These are phyloP conservation scores for Schoenoplectus triqueter DNA, from an alignment of 202 grass and related monocot species.

Conservation along the genomic window DNA sequence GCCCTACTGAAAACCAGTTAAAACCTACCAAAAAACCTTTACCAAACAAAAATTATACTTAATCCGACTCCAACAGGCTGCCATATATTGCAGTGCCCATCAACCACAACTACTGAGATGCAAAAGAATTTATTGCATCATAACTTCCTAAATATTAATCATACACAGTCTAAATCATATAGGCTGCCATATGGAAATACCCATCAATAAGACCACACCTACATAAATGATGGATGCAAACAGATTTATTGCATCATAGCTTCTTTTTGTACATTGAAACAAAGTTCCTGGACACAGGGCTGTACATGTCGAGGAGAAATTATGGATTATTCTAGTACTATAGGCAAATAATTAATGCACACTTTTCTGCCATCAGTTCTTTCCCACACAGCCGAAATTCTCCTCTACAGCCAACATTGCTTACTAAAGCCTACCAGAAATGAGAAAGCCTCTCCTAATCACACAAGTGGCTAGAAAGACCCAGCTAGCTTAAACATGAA, in stretches of 20 bases:
- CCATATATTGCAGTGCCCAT: not conserved
- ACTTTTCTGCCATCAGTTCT: conserved; percentile 7
- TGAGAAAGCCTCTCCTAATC: conserved; percentile 30
- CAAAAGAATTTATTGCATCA: conserved; percentile 9
- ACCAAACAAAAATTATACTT: not conserved
- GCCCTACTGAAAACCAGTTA: not conserved
- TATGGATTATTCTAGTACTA: conserved; percentile 26
- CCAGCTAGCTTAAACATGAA: not conserved
- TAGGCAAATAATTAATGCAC: conserved; percentile 19
- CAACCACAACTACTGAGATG: conserved; percentile 29
- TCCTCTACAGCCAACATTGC: not conserved
- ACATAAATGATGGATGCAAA: conserved; percentile 2
- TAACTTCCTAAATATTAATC: not conserved
- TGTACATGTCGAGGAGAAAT: conserved; percentile 18
- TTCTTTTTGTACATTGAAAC: conserved; percentile 28
- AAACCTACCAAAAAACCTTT: not conserved
- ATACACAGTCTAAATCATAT: not conserved
- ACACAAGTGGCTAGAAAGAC: not conserved
- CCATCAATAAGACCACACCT: conserved; percentile 10
- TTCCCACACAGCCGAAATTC: not conserved
- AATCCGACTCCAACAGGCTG: not conserved
- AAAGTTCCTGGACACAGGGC: not conserved
- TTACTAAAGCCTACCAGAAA: conserved; percentile 18
- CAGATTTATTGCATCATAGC: conserved; percentile 13
- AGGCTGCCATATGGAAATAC: not conserved